These are phyloP conservation scores for Paraconiothyrium brasiliense DNA, from an alignment of 2,329 filamentous ascomycete species.

Conservation along the genomic window DNA sequence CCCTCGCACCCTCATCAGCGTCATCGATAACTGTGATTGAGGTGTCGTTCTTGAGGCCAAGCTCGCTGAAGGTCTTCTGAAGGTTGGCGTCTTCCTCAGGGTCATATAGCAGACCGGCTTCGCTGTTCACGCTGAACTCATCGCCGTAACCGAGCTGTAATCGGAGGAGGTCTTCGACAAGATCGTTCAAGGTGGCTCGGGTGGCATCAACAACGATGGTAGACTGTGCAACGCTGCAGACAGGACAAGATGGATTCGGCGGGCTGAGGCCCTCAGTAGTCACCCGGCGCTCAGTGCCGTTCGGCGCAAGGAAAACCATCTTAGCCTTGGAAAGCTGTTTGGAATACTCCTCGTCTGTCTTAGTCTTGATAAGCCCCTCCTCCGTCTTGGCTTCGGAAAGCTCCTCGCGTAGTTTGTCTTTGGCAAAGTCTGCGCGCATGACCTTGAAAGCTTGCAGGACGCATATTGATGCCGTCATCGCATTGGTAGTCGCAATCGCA, in stretches of 20 bases:
- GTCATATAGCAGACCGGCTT: constrained; percentile 84
- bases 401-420: constrained; percentile 70
- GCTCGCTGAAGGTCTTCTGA: constrained; percentile 77
- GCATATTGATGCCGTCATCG: constrained; percentile 91
- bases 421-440: constrained; percentile 71
- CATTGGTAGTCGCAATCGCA: constrained; percentile 97
- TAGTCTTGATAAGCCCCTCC: background rate
- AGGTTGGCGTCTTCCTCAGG: constrained; percentile 89
- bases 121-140: constrained; percentile 80
- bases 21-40: constrained; percentile 88
- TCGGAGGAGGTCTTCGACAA: constrained; percentile 79
- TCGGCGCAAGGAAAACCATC: constrained; percentile 85
- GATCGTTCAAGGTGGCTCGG: constrained; percentile 77
- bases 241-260: constrained; percentile 83
- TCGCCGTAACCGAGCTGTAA: constrained; percentile 78
- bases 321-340: constrained; percentile 72
- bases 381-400: background rate
- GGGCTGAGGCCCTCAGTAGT: constrained; percentile 63
- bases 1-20: constrained; percentile 77
- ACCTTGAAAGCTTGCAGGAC: constrained; percentile 94
- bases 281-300: constrained; percentile 64
- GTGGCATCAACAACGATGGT: constrained; percentile 73
- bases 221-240: constrained; percentile 79
- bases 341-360: background rate
- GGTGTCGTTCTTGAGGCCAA: constrained; percentile 76